Conservation (phyloP, 495 filamentous ascomycete species). For the Neurospora hispaniola region DNA sequence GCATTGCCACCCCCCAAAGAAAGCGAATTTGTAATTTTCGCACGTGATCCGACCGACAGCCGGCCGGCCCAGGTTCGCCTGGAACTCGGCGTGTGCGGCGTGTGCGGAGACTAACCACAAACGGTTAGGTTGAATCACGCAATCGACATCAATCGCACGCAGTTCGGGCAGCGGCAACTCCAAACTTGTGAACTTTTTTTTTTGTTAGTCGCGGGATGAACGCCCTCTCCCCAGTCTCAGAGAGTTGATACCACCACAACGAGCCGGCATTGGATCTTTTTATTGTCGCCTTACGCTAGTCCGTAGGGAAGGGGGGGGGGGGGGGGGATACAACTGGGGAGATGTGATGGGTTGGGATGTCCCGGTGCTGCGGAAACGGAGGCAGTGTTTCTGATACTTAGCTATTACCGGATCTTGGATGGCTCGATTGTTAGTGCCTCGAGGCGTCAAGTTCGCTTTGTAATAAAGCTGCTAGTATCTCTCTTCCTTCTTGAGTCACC, state of each 20-base stretch:
- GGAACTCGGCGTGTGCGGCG: background rate
- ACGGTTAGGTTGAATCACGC: slow-evolving; percentile 20
- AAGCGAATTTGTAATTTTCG: background rate
- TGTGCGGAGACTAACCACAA: background rate
- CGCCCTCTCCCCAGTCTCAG: background rate
- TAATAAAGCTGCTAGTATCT: background rate
- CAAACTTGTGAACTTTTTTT: background rate
- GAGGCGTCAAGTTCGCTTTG: background rate
- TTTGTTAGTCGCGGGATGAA: background rate
- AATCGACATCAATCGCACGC: slow-evolving; percentile 14
- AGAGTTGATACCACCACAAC: background rate
- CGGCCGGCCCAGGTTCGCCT: background rate
- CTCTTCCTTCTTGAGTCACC: background rate
- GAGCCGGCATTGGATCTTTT: background rate
- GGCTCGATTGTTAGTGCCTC: background rate
- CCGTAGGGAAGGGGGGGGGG: too few relatives aligned
- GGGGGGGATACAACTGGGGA: background rate
- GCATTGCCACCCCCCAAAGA: background rate
- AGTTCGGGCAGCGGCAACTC: slow-evolving; percentile 9
- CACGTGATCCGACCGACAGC: background rate
- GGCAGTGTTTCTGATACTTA: background rate
- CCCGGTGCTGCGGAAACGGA: background rate
- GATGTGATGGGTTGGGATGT: background rate
- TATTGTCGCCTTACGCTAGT: background rate
- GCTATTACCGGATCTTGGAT: background rate